Conservation (phyloP, 805 yeast genomes). For the Torulaspora indica region DNA sequence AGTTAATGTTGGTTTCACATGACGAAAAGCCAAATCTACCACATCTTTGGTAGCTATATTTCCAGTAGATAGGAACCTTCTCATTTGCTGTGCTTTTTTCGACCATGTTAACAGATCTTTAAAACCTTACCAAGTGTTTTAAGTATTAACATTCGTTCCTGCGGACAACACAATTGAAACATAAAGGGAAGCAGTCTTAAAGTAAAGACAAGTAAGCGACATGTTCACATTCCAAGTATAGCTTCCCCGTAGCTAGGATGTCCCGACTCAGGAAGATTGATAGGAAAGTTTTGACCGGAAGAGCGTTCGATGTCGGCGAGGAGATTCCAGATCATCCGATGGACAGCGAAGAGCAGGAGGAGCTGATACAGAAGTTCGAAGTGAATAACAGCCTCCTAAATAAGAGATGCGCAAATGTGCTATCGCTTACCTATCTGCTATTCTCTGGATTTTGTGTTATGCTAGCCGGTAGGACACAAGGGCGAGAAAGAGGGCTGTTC, state of each 20-base stretch:
- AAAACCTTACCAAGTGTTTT: not conserved
- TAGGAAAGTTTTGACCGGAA: slow-evolving; percentile 12
- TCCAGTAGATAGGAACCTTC: slow-evolving; percentile 8
- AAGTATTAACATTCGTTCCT: not conserved
- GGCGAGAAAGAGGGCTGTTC: slow-evolving; percentile 13
- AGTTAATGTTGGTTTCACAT: slow-evolving; percentile 13
- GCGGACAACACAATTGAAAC: not conserved
- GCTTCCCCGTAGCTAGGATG: slow-evolving; percentile 12
- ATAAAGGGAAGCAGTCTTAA: not conserved
- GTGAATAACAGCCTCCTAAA: slow-evolving; percentile 21
- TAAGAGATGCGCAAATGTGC: slow-evolving; percentile 17
- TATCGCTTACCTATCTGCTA: slow-evolving; percentile 21
- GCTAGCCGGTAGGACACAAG: slow-evolving; percentile 17
- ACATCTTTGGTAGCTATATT: slow-evolving; percentile 18
- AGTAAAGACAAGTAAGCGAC: not conserved
- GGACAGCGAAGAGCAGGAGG: slow-evolving; percentile 35
- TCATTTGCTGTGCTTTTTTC: slow-evolving; percentile 2
- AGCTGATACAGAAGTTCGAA: slow-evolving; percentile 27
- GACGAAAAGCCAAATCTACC: slow-evolving; percentile 23
- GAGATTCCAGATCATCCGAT: slow-evolving; percentile 22
- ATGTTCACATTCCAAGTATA: not conserved
- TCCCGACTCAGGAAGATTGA: slow-evolving; percentile 26
- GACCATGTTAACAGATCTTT: not conserved
- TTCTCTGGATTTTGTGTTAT: slow-evolving; percentile 27
- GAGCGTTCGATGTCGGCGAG: slow-evolving; percentile 11